Conservation (phyloP, 2,329 filamentous ascomycete species). For the Colletotrichum siamense region DNA sequence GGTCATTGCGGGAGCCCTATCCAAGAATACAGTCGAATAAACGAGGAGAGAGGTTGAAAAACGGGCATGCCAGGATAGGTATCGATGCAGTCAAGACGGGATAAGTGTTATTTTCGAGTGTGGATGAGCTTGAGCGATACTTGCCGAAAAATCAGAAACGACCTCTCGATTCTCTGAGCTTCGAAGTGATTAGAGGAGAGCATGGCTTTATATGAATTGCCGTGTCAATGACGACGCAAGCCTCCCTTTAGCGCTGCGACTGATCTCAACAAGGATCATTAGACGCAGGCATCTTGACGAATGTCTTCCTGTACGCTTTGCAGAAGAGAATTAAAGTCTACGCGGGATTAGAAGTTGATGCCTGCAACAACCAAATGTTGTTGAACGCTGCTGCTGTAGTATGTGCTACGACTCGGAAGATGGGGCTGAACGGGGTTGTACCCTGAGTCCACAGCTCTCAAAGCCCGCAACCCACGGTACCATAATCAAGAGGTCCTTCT, state of each 20-base stretch:
- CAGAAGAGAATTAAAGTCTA: rapidly evolving
- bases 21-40: background rate
- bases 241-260: rapidly evolving
- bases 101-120: background rate
- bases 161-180: background rate
- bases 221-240: background rate
- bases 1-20: background rate
- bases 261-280: rapidly evolving
- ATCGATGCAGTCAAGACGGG: rapidly evolving
- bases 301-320: rapidly evolving
- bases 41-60: rapidly evolving
- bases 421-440: rapidly evolving
- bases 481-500: rapidly evolving
- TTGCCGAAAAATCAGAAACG: background rate
- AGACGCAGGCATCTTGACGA: background rate
- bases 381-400: rapidly evolving
- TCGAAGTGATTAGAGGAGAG: background rate
- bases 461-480: background rate
- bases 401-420: rapidly evolving
- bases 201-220: rapidly evolving
- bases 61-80: background rate
- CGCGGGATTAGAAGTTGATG: rapidly evolving
- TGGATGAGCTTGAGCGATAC: background rate
- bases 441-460: rapidly evolving
- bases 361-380: background rate